Evolutionary conservation across 129 eudicot genomes (phyloP), one percentile per base, ranked within the genome.

Genomic region (Lactuca saligna): DNA sequence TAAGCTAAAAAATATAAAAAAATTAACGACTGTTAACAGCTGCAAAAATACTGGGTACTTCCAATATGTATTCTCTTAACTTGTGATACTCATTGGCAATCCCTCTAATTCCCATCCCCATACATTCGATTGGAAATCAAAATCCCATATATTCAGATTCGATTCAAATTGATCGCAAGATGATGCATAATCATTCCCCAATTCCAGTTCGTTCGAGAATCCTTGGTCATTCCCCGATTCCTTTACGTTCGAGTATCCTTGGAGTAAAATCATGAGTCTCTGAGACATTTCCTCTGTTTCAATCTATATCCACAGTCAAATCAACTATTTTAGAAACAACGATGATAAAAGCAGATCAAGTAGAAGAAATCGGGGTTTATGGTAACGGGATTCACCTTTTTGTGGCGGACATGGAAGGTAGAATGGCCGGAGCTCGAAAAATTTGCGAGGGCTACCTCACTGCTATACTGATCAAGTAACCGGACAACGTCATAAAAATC

Each of bases 371-470:
- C 17, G 29, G 11, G 44, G 14, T n/a, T 3, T 7, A 58, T 54
- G 50, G 48, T 15, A 35, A 16, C 5, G 33, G 13, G 5, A 59
- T 6, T 46, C 57, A 83, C 93, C 88, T 78, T 82, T 50, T 69
- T 85, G 42, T 74, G 70, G 61, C 68, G 32, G 11, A 82, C 8
- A 58, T 87, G 94, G 68, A 83, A 70, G 17, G 69, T 59, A 2
- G 87, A 83, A 66, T 63, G 76, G 6, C 82, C 87, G 34, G 34
- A 10, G 54, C n/a, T 51, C 0, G 83, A 72, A 60, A 78, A 84
- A 61, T 48, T 81, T 59, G 89, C 87, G 31, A 70, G 53, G 34
- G 73, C 59, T 12, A 84, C 84, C 78, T 87, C 85, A 16, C 66
- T 61, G 67, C 79, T 81, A 57, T 79, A 66, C 15, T 73, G 70